Evolutionary conservation across 1,139 yeast genomes (phyloP), one percentile per base, ranked within the genome.

Genomic region (Magnusiomyces tetraspermus): DNA sequence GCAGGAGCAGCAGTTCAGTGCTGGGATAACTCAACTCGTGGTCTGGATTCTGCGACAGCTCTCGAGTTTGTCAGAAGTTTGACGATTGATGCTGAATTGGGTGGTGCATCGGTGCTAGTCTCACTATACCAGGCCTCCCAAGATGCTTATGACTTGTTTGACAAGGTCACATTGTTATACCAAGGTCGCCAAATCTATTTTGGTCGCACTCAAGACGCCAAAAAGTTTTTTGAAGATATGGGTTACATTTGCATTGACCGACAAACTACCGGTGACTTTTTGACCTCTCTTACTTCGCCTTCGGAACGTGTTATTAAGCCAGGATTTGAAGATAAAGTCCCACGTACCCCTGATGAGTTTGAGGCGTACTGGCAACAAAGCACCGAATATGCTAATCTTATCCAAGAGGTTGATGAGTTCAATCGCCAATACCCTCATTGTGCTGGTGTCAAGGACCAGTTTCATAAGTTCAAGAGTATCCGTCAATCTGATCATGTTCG

Each of bases 71-170:
- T 82, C 53, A 75, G 80, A 61, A 83, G 90, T 30, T 71, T 86
- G 59, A 81, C 83, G 61, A 76, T 82, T 6, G 73, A 80, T 28
- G 84, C 94, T 2, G 71, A 76, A 40, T 69, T 84, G 51, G 70
- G 79, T 53, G 76, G 76, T 33, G 73, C 79, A 17, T 76, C 90
- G 28, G 80, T 88, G 1, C 70, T 85, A 49, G 84, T 87, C 58
- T 88, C 95, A 28, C 82, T 86, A 55, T 86, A 86, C 67, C 95
- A 86, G 71, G 86, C 90, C 60, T 81, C 88, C 33, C 88, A 84
- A 69, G 85, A 79, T 63, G 85, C 85, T 59, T 86, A 85, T 64
- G 80, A 83, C 54, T 68, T 81, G 55, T 86, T 86, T 62, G 90
- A 85, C 68, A 81, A 83, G 58, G 94, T 83, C 13, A 72, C 80